Percentiles rank a stretch among this genome's conserved stretches.
Evolutionary conservation across 345 rosid species (phyloP).

Genomic region (Sapria himalayana): DNA sequence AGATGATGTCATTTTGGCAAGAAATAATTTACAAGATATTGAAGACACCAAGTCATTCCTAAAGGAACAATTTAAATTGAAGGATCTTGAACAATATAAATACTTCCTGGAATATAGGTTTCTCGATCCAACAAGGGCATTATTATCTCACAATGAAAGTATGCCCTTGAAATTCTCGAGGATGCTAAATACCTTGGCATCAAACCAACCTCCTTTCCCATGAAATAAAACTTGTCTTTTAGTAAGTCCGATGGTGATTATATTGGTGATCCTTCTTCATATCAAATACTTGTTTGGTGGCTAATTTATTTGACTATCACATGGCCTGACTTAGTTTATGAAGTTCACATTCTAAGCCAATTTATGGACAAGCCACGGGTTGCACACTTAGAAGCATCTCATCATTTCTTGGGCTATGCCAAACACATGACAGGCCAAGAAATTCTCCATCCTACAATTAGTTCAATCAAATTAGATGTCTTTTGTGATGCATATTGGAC

Average conservation of each 20-base stretch:
- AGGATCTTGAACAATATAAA: background rate
- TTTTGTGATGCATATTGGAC: conserved; percentile 1
- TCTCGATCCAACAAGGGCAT: background rate
- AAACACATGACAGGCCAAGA: background rate
- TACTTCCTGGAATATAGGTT: background rate
- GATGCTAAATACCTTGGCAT: background rate
- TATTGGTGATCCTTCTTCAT: background rate
- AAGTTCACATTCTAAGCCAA: background rate
- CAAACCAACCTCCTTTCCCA: background rate
- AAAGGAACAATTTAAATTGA: background rate
- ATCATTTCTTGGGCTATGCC: background rate
- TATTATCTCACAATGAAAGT: background rate
- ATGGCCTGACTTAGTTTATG: background rate
- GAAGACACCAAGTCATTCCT: background rate
- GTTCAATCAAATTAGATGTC: background rate
- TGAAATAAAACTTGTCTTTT: background rate
- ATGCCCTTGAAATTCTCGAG: background rate
- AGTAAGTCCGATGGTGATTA: background rate
- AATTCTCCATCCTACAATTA: background rate
- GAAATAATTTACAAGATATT: background rate
- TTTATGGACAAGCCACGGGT: background rate
- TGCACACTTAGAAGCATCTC: background rate
- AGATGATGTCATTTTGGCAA: background rate
- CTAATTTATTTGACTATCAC: background rate
- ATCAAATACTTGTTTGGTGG: background rate